phyloP scores from a whole-genome alignment of 2,329 filamentous ascomycete species.

The Monosporascus sp. region DNA sequence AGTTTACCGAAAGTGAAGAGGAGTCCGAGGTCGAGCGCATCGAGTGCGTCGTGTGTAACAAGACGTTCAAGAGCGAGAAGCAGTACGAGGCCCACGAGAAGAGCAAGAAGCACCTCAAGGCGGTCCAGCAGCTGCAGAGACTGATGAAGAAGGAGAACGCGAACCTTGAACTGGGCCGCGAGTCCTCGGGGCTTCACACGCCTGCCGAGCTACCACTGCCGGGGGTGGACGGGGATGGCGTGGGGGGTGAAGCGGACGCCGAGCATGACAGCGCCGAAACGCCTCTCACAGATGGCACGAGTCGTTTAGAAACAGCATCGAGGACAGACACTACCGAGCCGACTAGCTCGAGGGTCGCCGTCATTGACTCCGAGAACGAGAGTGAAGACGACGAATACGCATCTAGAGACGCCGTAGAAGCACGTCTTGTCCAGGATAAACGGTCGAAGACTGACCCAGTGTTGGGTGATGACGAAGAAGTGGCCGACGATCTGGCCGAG shows the following conservation, averaged over 20 bases:
- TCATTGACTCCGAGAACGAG: slow-evolving; percentile 10
- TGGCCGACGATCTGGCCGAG: slow-evolving; percentile 4
- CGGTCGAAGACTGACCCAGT: slow-evolving; percentile 3
- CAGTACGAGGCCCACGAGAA: slow-evolving; percentile 89
- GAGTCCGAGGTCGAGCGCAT: slow-evolving; percentile 55
- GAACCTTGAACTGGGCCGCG: slow-evolving; percentile 46
- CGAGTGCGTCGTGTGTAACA: slow-evolving; percentile 74
- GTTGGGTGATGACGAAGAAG: slow-evolving; percentile 6
- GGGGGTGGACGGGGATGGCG: slow-evolving; percentile 3
- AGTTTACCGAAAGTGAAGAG: slow-evolving; percentile 59
- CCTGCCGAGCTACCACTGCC: slow-evolving; percentile 1
- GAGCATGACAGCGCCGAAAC: slow-evolving; percentile 1
- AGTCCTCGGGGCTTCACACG: not conserved
- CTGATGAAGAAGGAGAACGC: slow-evolving; percentile 81
- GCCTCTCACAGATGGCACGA: slow-evolving; percentile 2
- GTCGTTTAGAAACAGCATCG: slow-evolving; percentile 2
- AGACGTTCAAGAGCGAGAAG: slow-evolving; percentile 83
- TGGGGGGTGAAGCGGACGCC: not conserved
- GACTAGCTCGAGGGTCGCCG: slow-evolving; percentile 2
- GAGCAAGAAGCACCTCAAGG: slow-evolving; percentile 93
- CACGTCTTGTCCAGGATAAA: slow-evolving; percentile 28
- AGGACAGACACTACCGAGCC: slow-evolving; percentile 4
- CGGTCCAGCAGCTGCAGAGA: slow-evolving; percentile 70
- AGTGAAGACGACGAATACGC: slow-evolving; percentile 41
- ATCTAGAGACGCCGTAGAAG: slow-evolving; percentile 38